Evolutionary conservation across 75 land plant species (phyloP).

Genomic region (Pinus taeda): DNA sequence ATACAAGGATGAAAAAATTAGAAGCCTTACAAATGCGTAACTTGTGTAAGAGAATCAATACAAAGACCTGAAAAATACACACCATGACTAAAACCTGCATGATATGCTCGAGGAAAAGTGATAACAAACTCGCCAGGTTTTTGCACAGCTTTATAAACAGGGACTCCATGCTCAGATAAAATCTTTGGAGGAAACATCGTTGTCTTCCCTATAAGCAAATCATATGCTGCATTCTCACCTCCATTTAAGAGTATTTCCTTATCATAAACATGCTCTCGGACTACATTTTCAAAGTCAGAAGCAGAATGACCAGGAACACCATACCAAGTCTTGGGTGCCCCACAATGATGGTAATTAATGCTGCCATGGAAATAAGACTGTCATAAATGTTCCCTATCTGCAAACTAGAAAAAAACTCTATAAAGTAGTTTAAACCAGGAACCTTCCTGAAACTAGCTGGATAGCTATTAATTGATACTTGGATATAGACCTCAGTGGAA

Average conservation of each 20-base stretch:
- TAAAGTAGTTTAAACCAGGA: not conserved
- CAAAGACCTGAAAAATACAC: constrained; percentile 19
- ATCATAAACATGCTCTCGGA: constrained; percentile 63
- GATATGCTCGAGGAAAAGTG: constrained; percentile 91
- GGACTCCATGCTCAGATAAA: constrained; percentile 66
- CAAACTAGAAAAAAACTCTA: not conserved
- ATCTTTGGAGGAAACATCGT: constrained; percentile 93
- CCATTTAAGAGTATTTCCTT: constrained; percentile 44
- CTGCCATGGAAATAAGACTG: constrained; percentile 26
- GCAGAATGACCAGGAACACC: constrained; percentile 92
- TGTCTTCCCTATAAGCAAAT: constrained; percentile 87
- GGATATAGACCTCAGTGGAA: not conserved
- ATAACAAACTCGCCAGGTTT: constrained; percentile 88
- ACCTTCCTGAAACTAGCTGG: no score
- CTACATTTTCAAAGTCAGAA: constrained; percentile 70
- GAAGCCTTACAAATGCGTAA: no score
- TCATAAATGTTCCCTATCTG: not conserved
- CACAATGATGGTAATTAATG: constrained; percentile 95
- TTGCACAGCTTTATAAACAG: constrained; percentile 88
- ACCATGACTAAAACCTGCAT: constrained; percentile 98
- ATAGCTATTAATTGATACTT: no score
- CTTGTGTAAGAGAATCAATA: no score
- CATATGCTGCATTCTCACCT: constrained; percentile 81
- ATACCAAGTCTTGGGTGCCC: constrained; percentile 96
- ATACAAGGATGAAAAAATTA: not conserved